Evolutionary conservation across 1,139 yeast species (phyloP).

Genomic region (Hansenula sp.): DNA sequence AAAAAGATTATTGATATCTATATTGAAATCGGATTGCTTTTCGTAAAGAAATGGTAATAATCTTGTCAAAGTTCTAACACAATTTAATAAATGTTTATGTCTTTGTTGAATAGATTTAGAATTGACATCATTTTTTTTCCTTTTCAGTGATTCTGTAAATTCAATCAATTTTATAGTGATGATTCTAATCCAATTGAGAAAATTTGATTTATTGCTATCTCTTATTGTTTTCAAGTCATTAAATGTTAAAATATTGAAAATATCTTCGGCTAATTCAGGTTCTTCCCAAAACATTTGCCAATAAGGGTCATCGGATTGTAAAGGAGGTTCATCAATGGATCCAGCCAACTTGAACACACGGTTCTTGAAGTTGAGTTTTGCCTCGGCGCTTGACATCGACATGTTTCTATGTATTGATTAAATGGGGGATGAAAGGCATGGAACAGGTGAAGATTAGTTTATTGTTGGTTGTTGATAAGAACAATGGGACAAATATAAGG

Average conservation of each 20-base stretch:
- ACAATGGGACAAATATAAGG: no score
- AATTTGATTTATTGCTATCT: slow-evolving; percentile 53
- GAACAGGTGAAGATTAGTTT: no score
- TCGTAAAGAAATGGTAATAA: slow-evolving; percentile 70
- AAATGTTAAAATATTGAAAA: slow-evolving; percentile 51
- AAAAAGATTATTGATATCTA: slow-evolving; percentile 35
- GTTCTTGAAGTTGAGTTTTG: slow-evolving; percentile 55
- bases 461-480: no score
- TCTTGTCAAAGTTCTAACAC: slow-evolving; percentile 62
- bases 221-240: slow-evolving; percentile 59
- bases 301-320: slow-evolving; percentile 26
- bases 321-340: slow-evolving; percentile 25
- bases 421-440: no score
- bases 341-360: slow-evolving; percentile 66
- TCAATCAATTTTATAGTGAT: slow-evolving; percentile 33
- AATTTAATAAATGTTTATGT: slow-evolving; percentile 42
- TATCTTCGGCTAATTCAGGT: slow-evolving; percentile 46
- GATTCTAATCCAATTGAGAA: slow-evolving; percentile 47
- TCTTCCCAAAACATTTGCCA: slow-evolving; percentile 53
- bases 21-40: slow-evolving; percentile 29
- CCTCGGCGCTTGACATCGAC: slow-evolving; percentile 39
- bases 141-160: slow-evolving; percentile 20
- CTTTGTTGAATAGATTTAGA: slow-evolving; percentile 21
- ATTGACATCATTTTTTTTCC: not conserved
- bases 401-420: no score